Conservation (phyloP, 257 asterid genomes). For the Gentiana straminea region DNA sequence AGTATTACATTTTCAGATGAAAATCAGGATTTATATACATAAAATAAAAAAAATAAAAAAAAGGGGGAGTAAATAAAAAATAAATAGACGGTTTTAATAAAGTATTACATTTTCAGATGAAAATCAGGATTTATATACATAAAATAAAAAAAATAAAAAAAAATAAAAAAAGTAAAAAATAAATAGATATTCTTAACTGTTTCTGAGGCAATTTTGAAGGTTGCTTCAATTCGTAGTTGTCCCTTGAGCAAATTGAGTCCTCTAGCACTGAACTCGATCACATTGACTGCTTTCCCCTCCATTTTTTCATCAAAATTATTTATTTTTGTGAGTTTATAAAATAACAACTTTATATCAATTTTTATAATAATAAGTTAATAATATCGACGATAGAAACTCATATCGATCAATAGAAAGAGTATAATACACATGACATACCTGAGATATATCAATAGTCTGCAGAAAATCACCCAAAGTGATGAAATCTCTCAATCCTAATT, state of each 20-base stretch:
- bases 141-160: too few relatives aligned
- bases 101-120: too few relatives aligned
- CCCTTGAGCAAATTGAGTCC: constrained; percentile 72
- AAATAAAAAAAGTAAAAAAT: not conserved
- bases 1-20: too few relatives aligned
- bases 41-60: too few relatives aligned
- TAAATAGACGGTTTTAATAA: not conserved
- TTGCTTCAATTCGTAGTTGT: constrained; percentile 58
- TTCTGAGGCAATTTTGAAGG: constrained; percentile 60
- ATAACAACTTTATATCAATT: too few relatives aligned
- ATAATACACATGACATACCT: constrained; percentile 32
- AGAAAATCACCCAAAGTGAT: constrained; percentile 59
- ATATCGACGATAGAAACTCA: too few relatives aligned
- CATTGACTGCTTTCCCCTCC: constrained; percentile 93
- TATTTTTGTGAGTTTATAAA: too few relatives aligned
- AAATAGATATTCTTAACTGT: constrained; percentile 35
- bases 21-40: too few relatives aligned
- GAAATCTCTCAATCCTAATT: constrained; percentile 83
- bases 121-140: too few relatives aligned
- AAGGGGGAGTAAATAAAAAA: too few relatives aligned
- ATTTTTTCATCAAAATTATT: constrained; percentile 21
- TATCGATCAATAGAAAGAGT: not conserved
- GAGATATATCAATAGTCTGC: constrained; percentile 47
- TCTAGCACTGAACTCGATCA: constrained; percentile 70
- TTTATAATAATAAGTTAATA: too few relatives aligned